Percentiles rank a stretch among this genome's conserved stretches.
phyloP scores from a whole-genome alignment of 2,329 filamentous ascomycete genomes.

The Penicillium sp. region DNA sequence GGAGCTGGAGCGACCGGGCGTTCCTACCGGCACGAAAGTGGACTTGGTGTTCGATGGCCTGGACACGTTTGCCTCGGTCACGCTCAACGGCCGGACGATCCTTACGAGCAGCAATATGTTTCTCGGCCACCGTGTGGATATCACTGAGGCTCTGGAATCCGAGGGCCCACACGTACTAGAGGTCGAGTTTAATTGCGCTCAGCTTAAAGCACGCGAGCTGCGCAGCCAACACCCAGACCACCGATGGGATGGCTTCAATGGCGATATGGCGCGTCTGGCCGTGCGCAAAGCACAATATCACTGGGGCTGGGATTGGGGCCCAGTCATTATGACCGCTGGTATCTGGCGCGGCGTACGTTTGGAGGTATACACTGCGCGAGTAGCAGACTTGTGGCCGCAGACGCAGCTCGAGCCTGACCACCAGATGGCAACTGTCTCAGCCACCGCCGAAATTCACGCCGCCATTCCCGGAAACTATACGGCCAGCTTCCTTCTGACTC shows the following conservation, averaged over 20 bases:
- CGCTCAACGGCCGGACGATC: constrained; percentile 68
- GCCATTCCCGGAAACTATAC: constrained; percentile 18
- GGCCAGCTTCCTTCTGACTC: constrained; percentile 34
- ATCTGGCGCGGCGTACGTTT: constrained; percentile 68
- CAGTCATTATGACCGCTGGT: constrained; percentile 61
- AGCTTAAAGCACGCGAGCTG: constrained; percentile 48
- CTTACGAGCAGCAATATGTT: constrained; percentile 80
- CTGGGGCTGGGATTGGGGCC: constrained; percentile 74
- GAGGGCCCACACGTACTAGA: constrained; percentile 47
- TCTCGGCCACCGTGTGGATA: constrained; percentile 67
- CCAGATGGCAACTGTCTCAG: constrained; percentile 38
- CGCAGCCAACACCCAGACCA: constrained; percentile 46
- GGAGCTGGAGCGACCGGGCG: constrained; percentile 51
- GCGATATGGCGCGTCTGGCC: constrained; percentile 47
- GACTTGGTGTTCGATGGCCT: constrained; percentile 74
- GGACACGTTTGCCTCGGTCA: constrained; percentile 75
- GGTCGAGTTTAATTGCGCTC: constrained; percentile 52
- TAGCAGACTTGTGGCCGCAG: constrained; percentile 60
- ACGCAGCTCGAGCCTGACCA: constrained; percentile 43
- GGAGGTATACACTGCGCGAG: constrained; percentile 62
- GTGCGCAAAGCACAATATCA: constrained; percentile 68
- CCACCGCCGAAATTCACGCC: constrained; percentile 42
- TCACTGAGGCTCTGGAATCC: constrained; percentile 55
- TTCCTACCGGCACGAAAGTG: constrained; percentile 50
- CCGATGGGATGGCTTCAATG: constrained; percentile 50